Conservation (phyloP, 768 basidiomycete species). For the Austroboletus festivus region DNA sequence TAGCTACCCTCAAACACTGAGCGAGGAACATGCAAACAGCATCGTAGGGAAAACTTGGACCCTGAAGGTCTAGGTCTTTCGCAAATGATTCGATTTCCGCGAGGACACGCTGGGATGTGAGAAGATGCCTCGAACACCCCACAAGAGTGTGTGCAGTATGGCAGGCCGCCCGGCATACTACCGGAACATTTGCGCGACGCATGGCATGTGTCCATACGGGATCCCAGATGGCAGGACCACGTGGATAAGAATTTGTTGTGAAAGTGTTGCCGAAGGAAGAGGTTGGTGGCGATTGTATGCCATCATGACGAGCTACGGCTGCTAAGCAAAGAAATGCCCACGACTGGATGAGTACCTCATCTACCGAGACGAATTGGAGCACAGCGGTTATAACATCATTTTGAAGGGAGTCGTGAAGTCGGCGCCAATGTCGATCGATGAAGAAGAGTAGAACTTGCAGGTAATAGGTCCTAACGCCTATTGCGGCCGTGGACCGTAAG, state of each 20-base stretch:
- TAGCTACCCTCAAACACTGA: conserved; percentile 64
- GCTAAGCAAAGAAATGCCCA: conserved; percentile 86
- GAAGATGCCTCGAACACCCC: conserved; percentile 36
- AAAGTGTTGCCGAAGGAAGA: conserved; percentile 1
- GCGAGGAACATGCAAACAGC: conserved; percentile 84
- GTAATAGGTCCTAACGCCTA: conserved; percentile 43
- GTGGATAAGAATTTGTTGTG: background rate
- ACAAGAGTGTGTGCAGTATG: conserved; percentile 63
- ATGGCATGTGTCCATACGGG: conserved; percentile 80
- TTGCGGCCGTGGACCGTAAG: conserved; percentile 36
- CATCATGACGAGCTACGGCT: conserved; percentile 58
- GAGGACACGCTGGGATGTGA: conserved; percentile 58
- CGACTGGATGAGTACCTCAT: conserved; percentile 66
- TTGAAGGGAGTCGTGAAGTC: conserved; percentile 58
- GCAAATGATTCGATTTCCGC: conserved; percentile 75
- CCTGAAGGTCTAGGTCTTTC: conserved; percentile 87
- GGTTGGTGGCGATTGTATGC: conserved; percentile 3
- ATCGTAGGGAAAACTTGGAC: conserved; percentile 82
- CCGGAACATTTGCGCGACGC: conserved; percentile 64
- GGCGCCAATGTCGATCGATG: conserved; percentile 71
- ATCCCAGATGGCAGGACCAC: conserved; percentile 57
- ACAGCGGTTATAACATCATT: conserved; percentile 54
- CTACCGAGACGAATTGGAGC: conserved; percentile 56
- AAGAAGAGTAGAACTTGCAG: conserved; percentile 85
- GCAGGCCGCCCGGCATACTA: conserved; percentile 76